Conservation (phyloP, 208 protist species). For the Herpetomonas muscarum region DNA sequence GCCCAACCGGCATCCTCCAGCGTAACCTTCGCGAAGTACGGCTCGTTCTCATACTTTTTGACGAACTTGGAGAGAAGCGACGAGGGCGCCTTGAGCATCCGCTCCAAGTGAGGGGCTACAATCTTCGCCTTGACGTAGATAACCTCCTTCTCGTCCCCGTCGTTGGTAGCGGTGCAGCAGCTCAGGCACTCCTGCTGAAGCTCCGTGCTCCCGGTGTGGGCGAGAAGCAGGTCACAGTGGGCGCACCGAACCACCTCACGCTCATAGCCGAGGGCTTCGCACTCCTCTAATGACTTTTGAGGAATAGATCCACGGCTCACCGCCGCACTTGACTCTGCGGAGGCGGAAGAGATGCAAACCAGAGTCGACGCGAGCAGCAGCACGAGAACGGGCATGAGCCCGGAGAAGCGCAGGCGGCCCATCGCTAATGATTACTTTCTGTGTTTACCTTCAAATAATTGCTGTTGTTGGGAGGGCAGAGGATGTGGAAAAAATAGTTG, state of each 20-base stretch:
- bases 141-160: constrained; percentile 5
- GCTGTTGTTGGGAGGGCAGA: too few species aligned
- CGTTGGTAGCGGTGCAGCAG: constrained; percentile 31
- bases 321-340: neutral
- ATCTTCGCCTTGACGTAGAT: neutral
- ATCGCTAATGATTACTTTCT: too few species aligned
- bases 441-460: too few species aligned
- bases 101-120: neutral
- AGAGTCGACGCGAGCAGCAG: neutral
- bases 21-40: constrained; percentile 15
- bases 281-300: constrained; percentile 19
- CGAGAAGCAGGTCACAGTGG: constrained; percentile 31
- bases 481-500: too few species aligned
- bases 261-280: constrained; percentile 34
- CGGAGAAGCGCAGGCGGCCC: too few species aligned
- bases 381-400: too few species aligned
- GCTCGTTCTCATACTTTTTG: constrained; percentile 7
- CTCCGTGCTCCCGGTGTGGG: constrained; percentile 27
- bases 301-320: neutral
- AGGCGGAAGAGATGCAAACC: neutral
- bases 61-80: constrained; percentile 8
- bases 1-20: constrained; percentile 4
- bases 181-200: constrained; percentile 45
- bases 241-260: constrained; percentile 24
- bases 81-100: neutral